Conservation (phyloP, 176 grass and related monocot genomes). For the Cymbopogon citratus region DNA sequence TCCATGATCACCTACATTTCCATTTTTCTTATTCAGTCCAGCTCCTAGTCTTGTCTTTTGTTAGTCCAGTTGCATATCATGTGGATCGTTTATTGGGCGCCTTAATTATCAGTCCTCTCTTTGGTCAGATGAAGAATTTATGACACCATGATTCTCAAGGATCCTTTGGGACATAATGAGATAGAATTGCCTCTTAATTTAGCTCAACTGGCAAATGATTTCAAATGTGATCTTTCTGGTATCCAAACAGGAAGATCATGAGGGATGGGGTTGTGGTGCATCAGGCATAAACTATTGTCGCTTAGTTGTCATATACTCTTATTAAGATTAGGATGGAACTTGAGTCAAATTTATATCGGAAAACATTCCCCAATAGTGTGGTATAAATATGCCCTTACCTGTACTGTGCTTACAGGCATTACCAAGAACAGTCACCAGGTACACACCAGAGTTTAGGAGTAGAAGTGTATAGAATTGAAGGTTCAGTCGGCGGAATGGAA, state of each 20-base stretch:
- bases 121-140: not conserved
- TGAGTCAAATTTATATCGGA: slow-evolving; percentile 31
- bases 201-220: slow-evolving; percentile 21
- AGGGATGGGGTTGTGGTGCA: not conserved
- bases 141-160: slow-evolving; percentile 8
- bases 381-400: slow-evolving; percentile 26
- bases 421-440: not conserved
- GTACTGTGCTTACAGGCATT: not conserved
- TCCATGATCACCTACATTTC: slow-evolving; percentile 11
- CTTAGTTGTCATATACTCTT: slow-evolving; percentile 26
- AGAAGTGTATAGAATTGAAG: not conserved
- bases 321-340: slow-evolving; percentile 16
- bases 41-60: not conserved
- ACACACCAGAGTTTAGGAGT: not conserved
- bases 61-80: not conserved
- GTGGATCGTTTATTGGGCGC: slow-evolving; percentile 13
- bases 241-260: slow-evolving; percentile 6
- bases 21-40: slow-evolving; percentile 10
- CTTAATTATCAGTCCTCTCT: not conserved
- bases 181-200: slow-evolving; percentile 11
- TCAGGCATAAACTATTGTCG: slow-evolving; percentile 6
- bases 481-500: slow-evolving; percentile 27
- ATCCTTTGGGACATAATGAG: not conserved
- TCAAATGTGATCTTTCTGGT: slow-evolving; percentile 15
- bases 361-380: not conserved